These are phyloP conservation scores for Blastobotrys peoriensis DNA, from an alignment of 805 yeast species.

Conservation along the genomic window DNA sequence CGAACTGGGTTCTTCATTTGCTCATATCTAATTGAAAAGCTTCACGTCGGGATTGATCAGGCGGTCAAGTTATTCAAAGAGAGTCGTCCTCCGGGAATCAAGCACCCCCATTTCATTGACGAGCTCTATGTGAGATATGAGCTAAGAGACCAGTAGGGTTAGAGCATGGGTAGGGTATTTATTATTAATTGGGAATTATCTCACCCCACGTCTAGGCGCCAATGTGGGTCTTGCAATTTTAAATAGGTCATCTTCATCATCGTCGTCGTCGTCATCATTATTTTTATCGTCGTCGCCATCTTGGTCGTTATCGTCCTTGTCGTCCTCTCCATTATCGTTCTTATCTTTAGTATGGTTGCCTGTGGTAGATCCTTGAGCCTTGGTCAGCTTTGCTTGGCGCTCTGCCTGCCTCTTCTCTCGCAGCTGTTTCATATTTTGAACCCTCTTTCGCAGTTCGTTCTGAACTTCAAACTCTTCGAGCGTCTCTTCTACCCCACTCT, in stretches of 20 bases:
- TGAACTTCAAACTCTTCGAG: conserved; percentile 12
- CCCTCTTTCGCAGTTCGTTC: conserved; percentile 5
- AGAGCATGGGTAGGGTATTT: no score
- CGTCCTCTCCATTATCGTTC: background rate
- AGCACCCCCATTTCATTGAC: conserved; percentile 71
- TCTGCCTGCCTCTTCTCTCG: background rate
- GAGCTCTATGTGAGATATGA: conserved; percentile 60
- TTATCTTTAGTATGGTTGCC: background rate
- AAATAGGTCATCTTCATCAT: conserved; percentile 3
- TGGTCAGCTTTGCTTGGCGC: no score
- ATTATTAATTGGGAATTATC: no score
- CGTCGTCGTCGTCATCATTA: conserved; percentile 1
- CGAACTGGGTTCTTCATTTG: conserved; percentile 71
- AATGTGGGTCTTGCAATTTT: no score
- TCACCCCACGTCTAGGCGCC: no score
- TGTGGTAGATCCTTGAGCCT: background rate
- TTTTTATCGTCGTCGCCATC: no score
- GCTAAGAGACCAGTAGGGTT: no score
- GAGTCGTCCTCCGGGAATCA: conserved; percentile 66
- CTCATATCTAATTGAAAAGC: conserved; percentile 56
- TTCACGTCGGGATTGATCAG: conserved; percentile 54
- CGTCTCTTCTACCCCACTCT: conserved; percentile 17
- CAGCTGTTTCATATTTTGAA: conserved; percentile 10
- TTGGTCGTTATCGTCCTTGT: background rate
- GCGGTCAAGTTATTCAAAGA: conserved; percentile 54